A percentile compares a stretch with the other conserved stretches of the same genome.
Conservation (phyloP, 2,329 filamentous ascomycete genomes). For the Allantophomopsis lycopodina region DNA sequence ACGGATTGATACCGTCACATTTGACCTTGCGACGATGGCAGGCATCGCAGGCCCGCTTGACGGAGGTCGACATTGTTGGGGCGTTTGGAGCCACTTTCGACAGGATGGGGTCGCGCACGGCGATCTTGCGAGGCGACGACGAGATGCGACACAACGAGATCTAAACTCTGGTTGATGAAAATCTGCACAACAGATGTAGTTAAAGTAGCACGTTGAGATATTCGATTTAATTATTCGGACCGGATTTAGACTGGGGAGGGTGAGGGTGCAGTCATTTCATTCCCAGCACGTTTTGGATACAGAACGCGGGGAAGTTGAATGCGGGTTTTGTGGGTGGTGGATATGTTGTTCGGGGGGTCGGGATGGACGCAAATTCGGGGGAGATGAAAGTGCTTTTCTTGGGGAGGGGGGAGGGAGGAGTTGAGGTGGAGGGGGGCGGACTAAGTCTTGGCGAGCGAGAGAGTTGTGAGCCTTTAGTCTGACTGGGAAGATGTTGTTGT, state of each 20-base stretch:
- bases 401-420: too few relatives aligned
- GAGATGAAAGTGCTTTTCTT: too few relatives aligned
- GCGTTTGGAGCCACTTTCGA: background rate
- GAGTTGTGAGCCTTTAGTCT: too few relatives aligned
- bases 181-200: background rate
- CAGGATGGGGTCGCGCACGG: background rate
- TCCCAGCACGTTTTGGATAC: too few relatives aligned
- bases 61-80: constrained; percentile 18
- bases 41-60: constrained; percentile 53
- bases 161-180: background rate
- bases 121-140: background rate
- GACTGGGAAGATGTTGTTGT: too few relatives aligned
- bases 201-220: background rate
- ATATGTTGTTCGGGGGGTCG: too few relatives aligned
- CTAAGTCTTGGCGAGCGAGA: too few relatives aligned
- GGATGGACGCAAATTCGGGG: too few relatives aligned
- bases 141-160: background rate
- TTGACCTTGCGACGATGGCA: constrained; percentile 66
- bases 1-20: constrained; percentile 58
- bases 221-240: background rate
- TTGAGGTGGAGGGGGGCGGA: too few relatives aligned
- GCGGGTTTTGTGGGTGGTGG: too few relatives aligned
- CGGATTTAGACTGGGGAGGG: background rate
- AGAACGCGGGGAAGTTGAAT: too few relatives aligned
- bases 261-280: background rate